Evolutionary conservation across 305 asterid genomes (phyloP).

Genomic region (Fraxinus ornus): DNA sequence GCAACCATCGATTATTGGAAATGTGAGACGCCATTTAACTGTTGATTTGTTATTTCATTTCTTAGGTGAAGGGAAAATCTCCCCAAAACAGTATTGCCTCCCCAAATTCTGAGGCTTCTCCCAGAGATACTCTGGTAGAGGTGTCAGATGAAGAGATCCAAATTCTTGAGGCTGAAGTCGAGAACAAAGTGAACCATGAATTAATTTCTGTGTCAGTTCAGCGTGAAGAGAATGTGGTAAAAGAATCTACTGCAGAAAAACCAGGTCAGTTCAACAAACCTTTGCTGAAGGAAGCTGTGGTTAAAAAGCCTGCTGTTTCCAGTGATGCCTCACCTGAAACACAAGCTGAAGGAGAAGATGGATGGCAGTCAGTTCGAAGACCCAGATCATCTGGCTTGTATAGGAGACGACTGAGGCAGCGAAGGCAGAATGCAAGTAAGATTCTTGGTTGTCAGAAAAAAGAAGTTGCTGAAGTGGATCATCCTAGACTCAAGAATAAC

Average conservation of each 20-base stretch:
- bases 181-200: slow-evolving; percentile 32
- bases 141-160: slow-evolving; percentile 51
- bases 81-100: slow-evolving; percentile 46
- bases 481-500: slow-evolving; percentile 56
- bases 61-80: slow-evolving; percentile 72
- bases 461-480: slow-evolving; percentile 68
- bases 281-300: slow-evolving; percentile 39
- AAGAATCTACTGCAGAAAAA: slow-evolving; percentile 37
- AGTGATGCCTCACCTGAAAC: slow-evolving; percentile 51
- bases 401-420: slow-evolving; percentile 73
- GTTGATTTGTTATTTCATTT: slow-evolving; percentile 27
- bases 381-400: slow-evolving; percentile 78
- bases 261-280: slow-evolving; percentile 41
- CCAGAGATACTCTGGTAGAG: slow-evolving; percentile 42
- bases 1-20: background rate
- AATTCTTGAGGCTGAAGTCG: slow-evolving; percentile 41
- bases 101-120: slow-evolving; percentile 49
- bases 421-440: slow-evolving; percentile 60
- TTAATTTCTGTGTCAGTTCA: slow-evolving; percentile 40
- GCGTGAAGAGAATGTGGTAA: slow-evolving; percentile 38
- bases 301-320: slow-evolving; percentile 32
- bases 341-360: slow-evolving; percentile 85
- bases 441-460: slow-evolving; percentile 67
- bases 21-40: background rate
- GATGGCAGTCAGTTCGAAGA: slow-evolving; percentile 95